Conservation (phyloP, 2,329 filamentous ascomycete species). For the Cladosporium sp. region DNA sequence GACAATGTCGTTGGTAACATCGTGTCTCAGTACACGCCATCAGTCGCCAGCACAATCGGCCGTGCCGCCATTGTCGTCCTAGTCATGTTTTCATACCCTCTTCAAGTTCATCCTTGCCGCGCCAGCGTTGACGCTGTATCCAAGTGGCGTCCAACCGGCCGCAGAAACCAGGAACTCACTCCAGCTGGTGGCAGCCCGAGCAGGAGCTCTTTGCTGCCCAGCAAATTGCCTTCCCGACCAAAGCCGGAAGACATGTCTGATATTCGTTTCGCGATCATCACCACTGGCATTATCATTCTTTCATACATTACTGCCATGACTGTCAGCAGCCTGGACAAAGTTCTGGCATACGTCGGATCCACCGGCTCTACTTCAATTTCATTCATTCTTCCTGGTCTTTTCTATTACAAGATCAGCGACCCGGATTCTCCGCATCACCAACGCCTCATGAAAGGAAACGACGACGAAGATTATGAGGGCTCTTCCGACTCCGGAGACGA, state of each 20-base stretch:
- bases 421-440: constrained; percentile 86
- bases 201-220: constrained; percentile 25
- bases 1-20: constrained; percentile 89
- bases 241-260: constrained; percentile 67
- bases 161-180: constrained; percentile 23
- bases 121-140: constrained; percentile 94
- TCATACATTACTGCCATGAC: constrained; percentile 89
- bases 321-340: constrained; percentile 81
- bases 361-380: constrained; percentile 94
- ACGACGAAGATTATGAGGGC: constrained; percentile 67
- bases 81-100: constrained; percentile 92
- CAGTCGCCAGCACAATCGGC: constrained; percentile 81
- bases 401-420: constrained; percentile 97
- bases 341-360: constrained; percentile 90
- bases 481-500: constrained; percentile 49
- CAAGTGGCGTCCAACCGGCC: constrained; percentile 69
- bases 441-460: constrained; percentile 82
- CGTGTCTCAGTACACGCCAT: constrained; percentile 80
- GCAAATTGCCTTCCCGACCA: constrained; percentile 22
- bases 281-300: constrained; percentile 76
- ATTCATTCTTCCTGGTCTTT: constrained; percentile 92
- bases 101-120: constrained; percentile 93
- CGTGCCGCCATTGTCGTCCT: constrained; percentile 93
- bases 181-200: constrained; percentile 26
- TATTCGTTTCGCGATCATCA: constrained; percentile 81